These are phyloP conservation scores for Cinchona pubescens DNA, from an alignment of 257 asterid genomes.

Conservation along the genomic window DNA sequence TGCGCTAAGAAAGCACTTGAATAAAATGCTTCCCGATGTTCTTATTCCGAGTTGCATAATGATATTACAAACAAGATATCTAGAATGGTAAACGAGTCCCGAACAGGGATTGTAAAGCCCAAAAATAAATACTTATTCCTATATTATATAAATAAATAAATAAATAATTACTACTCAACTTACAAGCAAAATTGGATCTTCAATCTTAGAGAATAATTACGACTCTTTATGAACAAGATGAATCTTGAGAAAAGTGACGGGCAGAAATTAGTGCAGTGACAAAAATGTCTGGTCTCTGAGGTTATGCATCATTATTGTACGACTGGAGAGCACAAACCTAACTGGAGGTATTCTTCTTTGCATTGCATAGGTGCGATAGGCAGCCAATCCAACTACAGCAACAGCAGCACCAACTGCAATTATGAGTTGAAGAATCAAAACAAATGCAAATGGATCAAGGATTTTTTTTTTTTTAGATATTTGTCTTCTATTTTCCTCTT, in stretches of 20 bases:
- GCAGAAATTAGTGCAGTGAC: not conserved
- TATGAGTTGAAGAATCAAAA: constrained; percentile 13
- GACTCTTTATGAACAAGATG: constrained; percentile 5
- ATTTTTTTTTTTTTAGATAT: not conserved
- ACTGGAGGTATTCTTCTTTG: constrained; percentile 65
- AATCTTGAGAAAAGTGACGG: not conserved
- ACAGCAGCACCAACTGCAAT: constrained; percentile 86
- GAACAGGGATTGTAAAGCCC: not conserved
- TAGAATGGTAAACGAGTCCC: not conserved
- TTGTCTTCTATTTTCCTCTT: not conserved
- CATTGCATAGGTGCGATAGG: constrained; percentile 71
- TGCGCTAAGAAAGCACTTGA: not conserved
- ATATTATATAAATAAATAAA: not conserved
- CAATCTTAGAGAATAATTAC: not conserved
- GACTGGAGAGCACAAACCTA: constrained; percentile 30
- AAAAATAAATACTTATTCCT: not conserved
- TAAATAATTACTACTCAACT: not conserved
- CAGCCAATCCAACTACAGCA: constrained; percentile 77
- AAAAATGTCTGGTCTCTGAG: not conserved
- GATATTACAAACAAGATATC: not conserved
- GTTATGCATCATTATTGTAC: not conserved
- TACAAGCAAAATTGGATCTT: constrained; percentile 5
- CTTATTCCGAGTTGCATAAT: not conserved
- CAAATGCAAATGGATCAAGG: not conserved
- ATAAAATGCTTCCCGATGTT: not conserved